A percentile compares a stretch with the other conserved stretches of the same genome.
Evolutionary conservation across 2,329 filamentous ascomycete genomes (phyloP).

Genomic region (Xylaria sp.): DNA sequence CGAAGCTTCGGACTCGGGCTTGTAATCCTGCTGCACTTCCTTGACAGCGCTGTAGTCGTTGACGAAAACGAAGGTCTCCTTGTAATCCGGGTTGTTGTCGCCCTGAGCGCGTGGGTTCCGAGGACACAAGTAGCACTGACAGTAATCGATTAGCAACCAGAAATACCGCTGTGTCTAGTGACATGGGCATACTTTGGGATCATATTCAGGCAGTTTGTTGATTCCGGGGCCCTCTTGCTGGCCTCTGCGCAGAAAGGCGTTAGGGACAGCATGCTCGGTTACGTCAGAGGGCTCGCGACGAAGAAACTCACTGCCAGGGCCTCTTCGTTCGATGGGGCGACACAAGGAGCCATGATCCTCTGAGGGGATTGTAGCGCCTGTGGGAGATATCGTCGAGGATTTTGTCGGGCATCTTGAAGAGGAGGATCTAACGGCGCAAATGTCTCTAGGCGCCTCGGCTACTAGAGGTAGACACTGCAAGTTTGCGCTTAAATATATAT

Average conservation of each 20-base stretch:
- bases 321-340: conserved; percentile 96
- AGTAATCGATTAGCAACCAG: not conserved
- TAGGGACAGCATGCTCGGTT: conserved; percentile 8
- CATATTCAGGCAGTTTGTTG: conserved; percentile 79
- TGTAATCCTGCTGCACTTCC: conserved; percentile 87
- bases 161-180: conserved; percentile 6
- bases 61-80: conserved; percentile 90
- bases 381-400: conserved; percentile 97
- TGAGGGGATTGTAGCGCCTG: conserved; percentile 89
- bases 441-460: not conserved
- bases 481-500: conserved; percentile 10
- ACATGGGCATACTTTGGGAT: conserved; percentile 67
- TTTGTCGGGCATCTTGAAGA: conserved; percentile 70
- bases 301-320: conserved; percentile 88
- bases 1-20: conserved; percentile 52
- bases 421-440: not conserved
- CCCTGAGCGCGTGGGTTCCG: conserved; percentile 90
- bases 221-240: conserved; percentile 78
- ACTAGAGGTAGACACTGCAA: not conserved
- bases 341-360: conserved; percentile 90
- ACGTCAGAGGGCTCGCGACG: conserved; percentile 1
- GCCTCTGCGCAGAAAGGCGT: conserved; percentile 62
- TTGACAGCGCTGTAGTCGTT: conserved; percentile 99
- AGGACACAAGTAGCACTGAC: conserved; percentile 91
- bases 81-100: conserved; percentile 85